These are phyloP conservation scores for Mycothermus thermophilus DNA, from an alignment of 495 filamentous ascomycete genomes.

Conservation along the genomic window DNA sequence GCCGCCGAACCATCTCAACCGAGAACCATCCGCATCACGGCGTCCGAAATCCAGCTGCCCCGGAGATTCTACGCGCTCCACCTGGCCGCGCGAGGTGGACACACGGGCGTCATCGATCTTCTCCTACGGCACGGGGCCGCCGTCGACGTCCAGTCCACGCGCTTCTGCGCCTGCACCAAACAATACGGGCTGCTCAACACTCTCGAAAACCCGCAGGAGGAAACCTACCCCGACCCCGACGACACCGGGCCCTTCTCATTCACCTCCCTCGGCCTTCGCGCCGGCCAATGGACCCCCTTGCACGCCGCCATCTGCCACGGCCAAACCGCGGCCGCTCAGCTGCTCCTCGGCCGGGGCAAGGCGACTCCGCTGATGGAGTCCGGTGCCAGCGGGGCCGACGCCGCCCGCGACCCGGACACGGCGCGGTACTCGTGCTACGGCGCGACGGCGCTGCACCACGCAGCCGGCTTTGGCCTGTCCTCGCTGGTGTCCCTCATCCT, in stretches of 20 bases:
- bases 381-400: background rate
- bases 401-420: background rate
- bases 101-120: background rate
- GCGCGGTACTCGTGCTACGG: background rate
- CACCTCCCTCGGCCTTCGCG: no score
- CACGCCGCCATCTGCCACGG: slow-evolving; percentile 5
- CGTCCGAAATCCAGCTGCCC: slow-evolving; percentile 1
- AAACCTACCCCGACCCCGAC: background rate
- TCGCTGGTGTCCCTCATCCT: slow-evolving; percentile 14
- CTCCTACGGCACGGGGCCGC: slow-evolving; percentile 3
- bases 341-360: slow-evolving; percentile 19
- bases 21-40: slow-evolving; percentile 2
- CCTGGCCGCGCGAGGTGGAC: slow-evolving; percentile 16
- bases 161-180: slow-evolving; percentile 19
- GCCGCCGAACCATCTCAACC: background rate
- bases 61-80: slow-evolving; percentile 21
- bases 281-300: background rate
- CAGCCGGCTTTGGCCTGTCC: slow-evolving; percentile 14
- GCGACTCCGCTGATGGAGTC: slow-evolving; percentile 18
- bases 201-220: slow-evolving; percentile 6
- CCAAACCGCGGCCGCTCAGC: slow-evolving; percentile 16
- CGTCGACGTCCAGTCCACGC: slow-evolving; percentile 10
- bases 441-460: slow-evolving; percentile 18
- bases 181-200: slow-evolving; percentile 16
- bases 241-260: no score